Base-by-base conservation (phyloP, 2,329 filamentous ascomycete genomes). In the Dothideomycetes sp. region DNA sequence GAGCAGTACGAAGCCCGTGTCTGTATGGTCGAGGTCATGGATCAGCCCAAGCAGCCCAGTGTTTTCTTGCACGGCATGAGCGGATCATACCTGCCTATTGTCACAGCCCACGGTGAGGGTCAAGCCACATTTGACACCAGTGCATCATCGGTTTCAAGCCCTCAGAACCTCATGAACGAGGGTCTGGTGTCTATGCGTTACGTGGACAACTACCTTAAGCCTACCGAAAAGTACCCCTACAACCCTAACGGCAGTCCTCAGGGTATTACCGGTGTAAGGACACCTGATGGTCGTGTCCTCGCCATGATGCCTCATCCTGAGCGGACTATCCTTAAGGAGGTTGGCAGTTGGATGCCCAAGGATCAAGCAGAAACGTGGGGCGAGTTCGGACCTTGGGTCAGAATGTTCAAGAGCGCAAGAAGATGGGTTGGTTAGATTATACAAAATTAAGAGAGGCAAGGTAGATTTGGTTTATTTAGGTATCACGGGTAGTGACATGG, bases 231-330 rank as follows among this genome's bases (percentile, higher is more conserved):
- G 51, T 98, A 96, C 57, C 91, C 91, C 1, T 83, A 72, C 65
- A 96, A 96, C 66, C 84, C 81, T 37, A 94, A 94, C 64, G 87
- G 87, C 38, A 86, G 81, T 56, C 83, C 84, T 1, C 70, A 74
- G 47, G 87, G 84, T 56, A 82, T 94, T 49, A 84, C 87, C 1
- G 86, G 80, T 57, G 81, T 93, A 18, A 71, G 81, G 51, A 87
- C 76, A 53, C 73, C 68, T 30, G 81, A 94, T 56, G 87, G 87
- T 10, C 74, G 84, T 43, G 84, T 93, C 1, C 62, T 94, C 51
- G 86, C 86, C 5, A 76, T 94, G 66, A 94, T 95, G 87, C 88
- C 88, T 46, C 87, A 94, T 61, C 87, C 87, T 1, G 87, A 95
- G 67, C 76, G 87, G n/a, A 93, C 84, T 12, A 78, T 94, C 44